Conservation (phyloP, 2,329 filamentous ascomycete species). For the Fusarium goolgardi region DNA sequence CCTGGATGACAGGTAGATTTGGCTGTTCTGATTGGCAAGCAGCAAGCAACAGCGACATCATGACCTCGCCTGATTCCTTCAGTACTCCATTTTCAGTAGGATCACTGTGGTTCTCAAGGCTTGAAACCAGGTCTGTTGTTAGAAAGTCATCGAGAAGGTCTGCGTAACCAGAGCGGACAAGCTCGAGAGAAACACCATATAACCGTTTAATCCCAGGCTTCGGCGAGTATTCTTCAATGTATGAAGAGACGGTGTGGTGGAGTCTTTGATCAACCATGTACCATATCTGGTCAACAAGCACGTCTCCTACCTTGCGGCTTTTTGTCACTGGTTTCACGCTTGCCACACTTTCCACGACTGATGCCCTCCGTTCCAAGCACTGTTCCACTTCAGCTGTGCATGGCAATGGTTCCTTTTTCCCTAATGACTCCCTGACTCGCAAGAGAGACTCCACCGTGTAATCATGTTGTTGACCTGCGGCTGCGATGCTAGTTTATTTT, state of each 20-base stretch:
- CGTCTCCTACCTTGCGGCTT: neutral
- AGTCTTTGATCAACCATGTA: fast-evolving
- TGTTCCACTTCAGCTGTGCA: fast-evolving
- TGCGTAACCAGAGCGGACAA: neutral
- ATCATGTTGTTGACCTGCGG: neutral
- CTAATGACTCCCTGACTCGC: neutral
- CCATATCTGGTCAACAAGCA: neutral
- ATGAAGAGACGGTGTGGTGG: neutral
- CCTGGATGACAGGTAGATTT: neutral
- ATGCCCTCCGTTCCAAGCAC: neutral
- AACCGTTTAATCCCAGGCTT: neutral
- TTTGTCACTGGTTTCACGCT: too few species aligned
- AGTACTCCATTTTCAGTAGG: too few species aligned
- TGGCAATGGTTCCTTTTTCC: fast-evolving
- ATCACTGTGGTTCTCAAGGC: fast-evolving
- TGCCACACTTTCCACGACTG: neutral
- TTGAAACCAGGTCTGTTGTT: neutral
- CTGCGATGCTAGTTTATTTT: too few species aligned
- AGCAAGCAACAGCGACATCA: neutral
- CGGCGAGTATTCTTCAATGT: neutral
- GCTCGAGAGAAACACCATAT: fast-evolving
- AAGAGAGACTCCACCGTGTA: neutral
- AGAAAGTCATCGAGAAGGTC: neutral
- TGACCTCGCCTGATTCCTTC: neutral
- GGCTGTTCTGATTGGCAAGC: neutral